Evolutionary conservation across 768 basidiomycete species (phyloP), one percentile per base, ranked within the genome.

Genomic region (Tricholoma furcatifolium): DNA sequence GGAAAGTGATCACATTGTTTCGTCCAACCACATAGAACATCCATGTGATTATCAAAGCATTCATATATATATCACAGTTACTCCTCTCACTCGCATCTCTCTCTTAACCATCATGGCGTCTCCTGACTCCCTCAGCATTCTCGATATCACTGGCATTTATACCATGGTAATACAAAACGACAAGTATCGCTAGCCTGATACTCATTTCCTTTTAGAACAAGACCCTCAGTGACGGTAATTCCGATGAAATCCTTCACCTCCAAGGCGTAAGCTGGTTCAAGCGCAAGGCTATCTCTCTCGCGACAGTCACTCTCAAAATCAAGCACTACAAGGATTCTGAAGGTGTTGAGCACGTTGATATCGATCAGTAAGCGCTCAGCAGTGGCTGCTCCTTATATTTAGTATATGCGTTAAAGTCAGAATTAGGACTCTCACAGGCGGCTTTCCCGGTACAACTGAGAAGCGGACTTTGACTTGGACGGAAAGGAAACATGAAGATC

Each of bases 201-300:
- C 30, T 41, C 21, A 15, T 21, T 31, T 40, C 4, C 8, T 27
- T 27, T 31, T 54, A 91, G 89, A 89, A 87, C 74, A 90, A 86
- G 67, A 40, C 71, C 1, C 75, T 89, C 48, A 86, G 83, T 36
- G 87, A 85, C 59, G 60, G 63, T 30, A 55, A 58, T 27, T 75
- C 76, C 4, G 88, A 90, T 47, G 74, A 74, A 23, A 84, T 92
- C 55, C 81, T 92, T 38, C 64, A 67, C 30, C 72, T 86, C 2
- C 90, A 91, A 65, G 90, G 90, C 45, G 76, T 92, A 30, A 65
- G 83, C 31, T 92, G 89, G 89, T 53, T 84, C 42, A 86, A 74
- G 58, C 81, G 90, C 58, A 83, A 77, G 53, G 77, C 78, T 21
- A 90, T 92, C 60, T 50, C 63, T 20, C 30, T 73, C 23, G 83